Evolutionary conservation across 1,139 yeast genomes (phyloP).

Genomic region (Kodamaea alishanica): DNA sequence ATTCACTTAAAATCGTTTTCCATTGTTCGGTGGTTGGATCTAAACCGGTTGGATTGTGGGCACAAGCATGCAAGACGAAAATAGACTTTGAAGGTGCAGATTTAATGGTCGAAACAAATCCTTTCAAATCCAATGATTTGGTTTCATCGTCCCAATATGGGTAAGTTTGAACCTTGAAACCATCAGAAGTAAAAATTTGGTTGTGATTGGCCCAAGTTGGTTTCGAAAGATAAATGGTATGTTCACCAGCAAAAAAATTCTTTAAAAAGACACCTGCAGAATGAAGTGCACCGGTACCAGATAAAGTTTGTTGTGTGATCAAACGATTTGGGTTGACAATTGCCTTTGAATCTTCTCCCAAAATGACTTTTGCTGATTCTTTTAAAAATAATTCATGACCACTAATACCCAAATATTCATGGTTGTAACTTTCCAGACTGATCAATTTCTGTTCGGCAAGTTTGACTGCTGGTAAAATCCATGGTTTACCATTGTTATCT

Average conservation of each 20-base stretch:
- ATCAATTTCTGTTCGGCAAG: conserved; percentile 60
- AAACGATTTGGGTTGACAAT: conserved; percentile 47
- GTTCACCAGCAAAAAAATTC: conserved; percentile 47
- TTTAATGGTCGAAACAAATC: conserved; percentile 63
- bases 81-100: conserved; percentile 75
- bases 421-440: conserved; percentile 63
- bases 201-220: conserved; percentile 98
- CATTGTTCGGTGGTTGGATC: conserved; percentile 47
- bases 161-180: conserved; percentile 54
- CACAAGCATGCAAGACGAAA: conserved; percentile 53
- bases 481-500: conserved; percentile 88
- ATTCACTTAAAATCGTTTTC: conserved; percentile 41
- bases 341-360: conserved; percentile 64
- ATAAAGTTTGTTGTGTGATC: conserved; percentile 78
- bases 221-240: conserved; percentile 67
- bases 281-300: conserved; percentile 96
- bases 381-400: conserved; percentile 70
- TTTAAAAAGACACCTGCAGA: conserved; percentile 75
- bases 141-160: conserved; percentile 71
- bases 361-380: conserved; percentile 74
- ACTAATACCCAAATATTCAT: conserved; percentile 83
- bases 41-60: conserved; percentile 51
- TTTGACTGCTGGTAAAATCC: conserved; percentile 85
- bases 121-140: conserved; percentile 63
- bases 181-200: conserved; percentile 67